Evolutionary conservation across 441 rosid genomes (phyloP).

Genomic region (Gossypium armourianum): DNA sequence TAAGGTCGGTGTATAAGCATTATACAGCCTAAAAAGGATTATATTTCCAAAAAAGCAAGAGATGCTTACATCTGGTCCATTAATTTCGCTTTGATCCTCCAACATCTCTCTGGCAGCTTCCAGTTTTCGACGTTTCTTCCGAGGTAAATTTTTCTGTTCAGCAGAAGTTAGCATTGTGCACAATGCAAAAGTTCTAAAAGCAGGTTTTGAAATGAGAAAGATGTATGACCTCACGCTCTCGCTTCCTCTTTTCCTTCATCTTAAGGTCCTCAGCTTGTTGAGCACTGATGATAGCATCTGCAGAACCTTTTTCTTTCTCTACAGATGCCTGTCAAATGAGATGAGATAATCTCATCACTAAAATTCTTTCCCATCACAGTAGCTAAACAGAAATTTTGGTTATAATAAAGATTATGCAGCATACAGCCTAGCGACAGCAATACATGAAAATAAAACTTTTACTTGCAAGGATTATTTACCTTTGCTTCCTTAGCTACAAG

Average conservation of each 20-base stretch:
- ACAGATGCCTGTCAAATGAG: slow-evolving; percentile 36
- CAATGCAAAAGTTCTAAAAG: neutral
- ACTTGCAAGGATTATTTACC: slow-evolving; percentile 28
- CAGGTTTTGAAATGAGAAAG: slow-evolving; percentile 2
- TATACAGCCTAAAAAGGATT: neutral
- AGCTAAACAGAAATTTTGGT: neutral
- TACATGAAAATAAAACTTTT: neutral
- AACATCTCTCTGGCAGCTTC: slow-evolving; percentile 95
- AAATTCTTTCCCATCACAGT: neutral
- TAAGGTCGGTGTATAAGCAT: neutral
- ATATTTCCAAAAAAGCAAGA: slow-evolving; percentile 1
- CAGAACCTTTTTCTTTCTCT: slow-evolving; percentile 40
- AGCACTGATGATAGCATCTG: slow-evolving; percentile 58
- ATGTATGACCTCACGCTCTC: slow-evolving; percentile 61
- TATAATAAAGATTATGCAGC: neutral
- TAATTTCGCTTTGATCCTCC: slow-evolving; percentile 50
- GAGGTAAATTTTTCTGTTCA: slow-evolving; percentile 75
- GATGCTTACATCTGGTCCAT: slow-evolving; percentile 31
- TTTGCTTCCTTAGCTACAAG: slow-evolving; percentile 55
- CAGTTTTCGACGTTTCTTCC: slow-evolving; percentile 75
- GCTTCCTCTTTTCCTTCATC: slow-evolving; percentile 82
- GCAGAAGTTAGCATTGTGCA: slow-evolving; percentile 17
- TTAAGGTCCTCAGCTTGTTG: slow-evolving; percentile 77
- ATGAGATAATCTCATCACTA: neutral
- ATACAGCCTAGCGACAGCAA: neutral